Conservation (phyloP, 257 asterid species). For the Solanum rostratum region DNA sequence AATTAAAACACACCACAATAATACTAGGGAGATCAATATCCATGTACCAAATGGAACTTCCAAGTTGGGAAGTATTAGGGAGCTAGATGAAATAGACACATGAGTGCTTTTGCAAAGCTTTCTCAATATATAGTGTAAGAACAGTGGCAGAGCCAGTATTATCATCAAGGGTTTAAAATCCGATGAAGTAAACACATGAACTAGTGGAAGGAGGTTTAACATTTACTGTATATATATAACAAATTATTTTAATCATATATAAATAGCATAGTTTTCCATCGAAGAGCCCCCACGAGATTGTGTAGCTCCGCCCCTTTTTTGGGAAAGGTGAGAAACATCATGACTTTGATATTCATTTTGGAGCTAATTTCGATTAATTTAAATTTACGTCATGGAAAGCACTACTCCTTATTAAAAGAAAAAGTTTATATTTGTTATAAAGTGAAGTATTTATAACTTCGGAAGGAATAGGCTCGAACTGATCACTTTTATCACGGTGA, state of each 20-base stretch:
- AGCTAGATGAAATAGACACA: background rate
- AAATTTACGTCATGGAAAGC: rapidly evolving
- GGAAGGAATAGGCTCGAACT: too few species aligned
- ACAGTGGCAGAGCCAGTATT: too few species aligned
- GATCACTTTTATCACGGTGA: background rate
- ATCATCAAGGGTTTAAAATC: too few species aligned
- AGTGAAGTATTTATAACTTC: too few species aligned
- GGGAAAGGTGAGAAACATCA: background rate
- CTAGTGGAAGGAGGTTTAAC: too few species aligned
- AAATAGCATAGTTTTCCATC: too few species aligned
- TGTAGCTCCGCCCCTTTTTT: too few species aligned
- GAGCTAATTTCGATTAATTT: background rate
- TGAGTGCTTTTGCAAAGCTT: background rate
- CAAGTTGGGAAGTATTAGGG: background rate
- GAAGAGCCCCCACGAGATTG: too few species aligned
- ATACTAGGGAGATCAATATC: background rate
- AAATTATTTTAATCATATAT: too few species aligned
- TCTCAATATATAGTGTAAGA: background rate
- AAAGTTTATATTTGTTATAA: rapidly evolving
- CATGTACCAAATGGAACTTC: conserved; percentile 1
- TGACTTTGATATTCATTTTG: background rate
- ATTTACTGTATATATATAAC: too few species aligned
- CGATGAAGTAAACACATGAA: too few species aligned
- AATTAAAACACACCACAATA: background rate
- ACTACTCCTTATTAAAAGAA: background rate